Conservation (phyloP, 73 alveolate genomes). For the Tetrahymena thermophila region DNA sequence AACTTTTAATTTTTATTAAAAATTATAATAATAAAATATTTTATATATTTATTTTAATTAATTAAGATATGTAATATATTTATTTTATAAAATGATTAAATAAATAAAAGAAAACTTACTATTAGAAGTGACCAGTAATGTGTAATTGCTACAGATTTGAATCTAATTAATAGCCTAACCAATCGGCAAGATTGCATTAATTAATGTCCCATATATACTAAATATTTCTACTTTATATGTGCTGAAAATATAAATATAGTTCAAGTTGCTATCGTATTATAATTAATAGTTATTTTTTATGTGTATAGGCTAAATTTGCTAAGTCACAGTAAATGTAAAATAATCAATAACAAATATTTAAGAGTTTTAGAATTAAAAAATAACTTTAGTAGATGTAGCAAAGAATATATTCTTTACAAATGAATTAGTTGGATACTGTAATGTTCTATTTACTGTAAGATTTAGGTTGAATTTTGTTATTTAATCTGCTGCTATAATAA, state of each 20-base stretch:
- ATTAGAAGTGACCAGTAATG: not conserved
- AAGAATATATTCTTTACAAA: not conserved
- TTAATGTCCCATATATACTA: too few species aligned
- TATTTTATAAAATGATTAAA: not conserved
- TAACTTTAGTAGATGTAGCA: not conserved
- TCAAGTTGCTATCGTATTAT: not conserved
- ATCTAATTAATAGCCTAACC: not conserved
- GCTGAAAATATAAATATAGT: not conserved
- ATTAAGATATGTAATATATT: too few species aligned
- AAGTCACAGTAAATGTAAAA: not conserved
- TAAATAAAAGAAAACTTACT: not conserved
- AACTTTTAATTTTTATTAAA: too few species aligned
- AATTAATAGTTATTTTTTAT: not conserved
- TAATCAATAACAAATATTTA: not conserved
- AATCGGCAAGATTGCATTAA: not conserved
- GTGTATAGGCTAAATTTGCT: not conserved
- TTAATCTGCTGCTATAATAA: not conserved
- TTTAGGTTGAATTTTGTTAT: not conserved
- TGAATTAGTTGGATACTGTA: not conserved
- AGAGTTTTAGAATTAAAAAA: not conserved
- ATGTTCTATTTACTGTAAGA: not conserved
- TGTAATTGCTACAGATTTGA: not conserved
- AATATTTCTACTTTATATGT: too few species aligned
- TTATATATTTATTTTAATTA: not conserved
- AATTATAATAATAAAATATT: not conserved